Conservation (phyloP, 768 basidiomycete genomes). For the Paxillus rubicundulus region DNA sequence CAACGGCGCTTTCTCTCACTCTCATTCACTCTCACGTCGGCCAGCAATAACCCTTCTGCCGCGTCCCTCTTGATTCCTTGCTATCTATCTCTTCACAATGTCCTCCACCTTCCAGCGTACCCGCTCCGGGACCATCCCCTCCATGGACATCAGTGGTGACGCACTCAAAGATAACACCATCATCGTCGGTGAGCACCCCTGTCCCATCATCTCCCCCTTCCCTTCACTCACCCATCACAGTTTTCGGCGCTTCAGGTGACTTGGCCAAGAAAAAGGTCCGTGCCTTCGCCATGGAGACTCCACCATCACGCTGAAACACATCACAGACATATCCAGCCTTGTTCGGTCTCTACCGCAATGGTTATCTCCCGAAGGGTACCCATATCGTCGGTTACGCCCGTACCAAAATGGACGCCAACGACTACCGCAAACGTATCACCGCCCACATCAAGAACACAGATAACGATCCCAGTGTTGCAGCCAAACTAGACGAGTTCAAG, state of each 20-base stretch:
- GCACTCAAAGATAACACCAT: conserved; percentile 84
- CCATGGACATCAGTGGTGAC: conserved; percentile 74
- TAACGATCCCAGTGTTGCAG: conserved; percentile 53
- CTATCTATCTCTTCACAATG: conserved; percentile 10
- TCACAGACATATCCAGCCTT: conserved; percentile 90
- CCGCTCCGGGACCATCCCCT: conserved; percentile 83
- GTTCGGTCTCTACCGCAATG: conserved; percentile 81
- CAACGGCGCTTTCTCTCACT: conserved; percentile 7
- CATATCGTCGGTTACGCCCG: conserved; percentile 96
- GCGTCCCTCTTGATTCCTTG: neutral
- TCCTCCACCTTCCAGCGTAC: conserved; percentile 44
- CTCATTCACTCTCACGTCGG: conserved; percentile 28
- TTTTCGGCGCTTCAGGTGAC: conserved; percentile 95
- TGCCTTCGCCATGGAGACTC: neutral
- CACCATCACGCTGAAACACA: conserved; percentile 45
- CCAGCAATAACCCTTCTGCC: conserved; percentile 12
- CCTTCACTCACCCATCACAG: conserved; percentile 38
- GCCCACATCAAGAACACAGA: conserved; percentile 82
- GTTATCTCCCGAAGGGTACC: conserved; percentile 76
- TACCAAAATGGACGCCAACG: conserved; percentile 85
- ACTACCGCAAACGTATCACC: conserved; percentile 81
- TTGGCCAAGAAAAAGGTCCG: conserved; percentile 97
- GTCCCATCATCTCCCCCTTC: conserved; percentile 9
- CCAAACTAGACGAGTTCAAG: conserved; percentile 82
- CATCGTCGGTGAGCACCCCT: conserved; percentile 67